Evolutionary conservation across 164 flowering plant species (phyloP).

Genomic region (Berberis vulgaris): DNA sequence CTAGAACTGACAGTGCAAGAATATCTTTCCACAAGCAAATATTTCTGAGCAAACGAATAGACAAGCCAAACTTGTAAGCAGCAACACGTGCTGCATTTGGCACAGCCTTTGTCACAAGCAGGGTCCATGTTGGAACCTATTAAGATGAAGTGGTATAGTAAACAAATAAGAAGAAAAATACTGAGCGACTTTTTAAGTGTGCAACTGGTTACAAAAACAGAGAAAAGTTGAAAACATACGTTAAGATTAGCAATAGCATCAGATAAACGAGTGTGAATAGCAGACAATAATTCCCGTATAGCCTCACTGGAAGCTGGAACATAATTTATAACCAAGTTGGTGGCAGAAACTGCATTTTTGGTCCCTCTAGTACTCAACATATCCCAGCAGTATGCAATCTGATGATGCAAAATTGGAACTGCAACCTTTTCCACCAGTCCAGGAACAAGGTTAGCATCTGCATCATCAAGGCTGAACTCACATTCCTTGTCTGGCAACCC

Average conservation of each 20-base stretch:
- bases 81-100: conserved; percentile 76
- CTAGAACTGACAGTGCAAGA: conserved; percentile 55
- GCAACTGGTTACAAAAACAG: background rate
- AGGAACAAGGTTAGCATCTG: conserved; percentile 83
- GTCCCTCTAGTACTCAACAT: conserved; percentile 74
- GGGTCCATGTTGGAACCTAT: conserved; percentile 87
- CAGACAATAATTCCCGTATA: conserved; percentile 52
- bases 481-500: conserved; percentile 55
- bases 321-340: conserved; percentile 52
- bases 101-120: conserved; percentile 59
- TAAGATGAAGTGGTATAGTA: background rate
- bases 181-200: background rate
- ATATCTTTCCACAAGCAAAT: conserved; percentile 91
- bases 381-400: conserved; percentile 87
- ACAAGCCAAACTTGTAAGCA: conserved; percentile 81
- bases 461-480: conserved; percentile 49
- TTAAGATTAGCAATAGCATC: conserved; percentile 54
- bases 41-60: conserved; percentile 77
- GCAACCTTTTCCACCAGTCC: conserved; percentile 80
- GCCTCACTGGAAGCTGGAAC: conserved; percentile 62
- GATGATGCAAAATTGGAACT: conserved; percentile 80
- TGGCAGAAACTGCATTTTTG: conserved; percentile 72
- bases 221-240: conserved; percentile 29
- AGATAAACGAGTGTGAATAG: conserved; percentile 56
- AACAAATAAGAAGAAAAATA: background rate